Percentiles rank a stretch among this genome's conserved stretches.
Evolutionary conservation across 2,329 filamentous ascomycete species (phyloP).

Genomic region (Fusarium paranaense): DNA sequence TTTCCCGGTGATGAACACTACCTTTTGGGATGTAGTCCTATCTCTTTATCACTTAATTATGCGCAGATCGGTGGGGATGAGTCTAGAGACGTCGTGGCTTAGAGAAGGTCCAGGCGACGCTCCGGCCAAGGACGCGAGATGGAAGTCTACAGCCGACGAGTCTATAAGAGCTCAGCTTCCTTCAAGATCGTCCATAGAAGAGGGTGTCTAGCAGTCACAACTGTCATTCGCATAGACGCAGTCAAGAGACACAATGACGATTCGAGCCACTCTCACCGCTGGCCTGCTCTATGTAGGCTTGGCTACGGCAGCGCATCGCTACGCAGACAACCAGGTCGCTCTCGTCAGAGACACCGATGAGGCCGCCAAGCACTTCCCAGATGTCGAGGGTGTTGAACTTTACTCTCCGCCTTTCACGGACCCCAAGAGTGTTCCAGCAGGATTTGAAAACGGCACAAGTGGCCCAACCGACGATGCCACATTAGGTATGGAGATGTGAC

Average conservation of each 20-base stretch:
- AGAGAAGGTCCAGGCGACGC: background rate
- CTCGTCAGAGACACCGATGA: slow-evolving; percentile 37
- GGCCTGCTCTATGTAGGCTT: slow-evolving; percentile 36
- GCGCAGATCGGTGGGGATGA: slow-evolving; percentile 21
- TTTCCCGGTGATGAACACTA: background rate
- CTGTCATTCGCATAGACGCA: background rate
- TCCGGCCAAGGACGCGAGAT: background rate
- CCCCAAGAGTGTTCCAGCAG: slow-evolving; percentile 35
- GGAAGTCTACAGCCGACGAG: background rate
- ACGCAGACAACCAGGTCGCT: slow-evolving; percentile 43
- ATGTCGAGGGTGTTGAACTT: slow-evolving; percentile 36
- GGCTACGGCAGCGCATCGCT: slow-evolving; percentile 32
- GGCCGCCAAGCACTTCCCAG: slow-evolving; percentile 40
- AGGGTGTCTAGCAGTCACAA: background rate
- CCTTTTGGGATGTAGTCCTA: background rate
- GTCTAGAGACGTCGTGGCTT: background rate
- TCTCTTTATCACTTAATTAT: slow-evolving; percentile 15
- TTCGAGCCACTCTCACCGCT: background rate
- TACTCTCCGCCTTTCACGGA: slow-evolving; percentile 43
- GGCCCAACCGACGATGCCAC: slow-evolving; percentile 42
- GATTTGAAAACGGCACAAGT: slow-evolving; percentile 44
- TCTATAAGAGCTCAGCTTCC: slow-evolving; percentile 14
- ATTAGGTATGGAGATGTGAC: background rate
- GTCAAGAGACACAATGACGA: slow-evolving; percentile 9
- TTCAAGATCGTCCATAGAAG: background rate